Percentiles rank a stretch among this genome's conserved stretches.
Conservation (phyloP, 495 filamentous ascomycete species). For the Geoglossum glabrum region DNA sequence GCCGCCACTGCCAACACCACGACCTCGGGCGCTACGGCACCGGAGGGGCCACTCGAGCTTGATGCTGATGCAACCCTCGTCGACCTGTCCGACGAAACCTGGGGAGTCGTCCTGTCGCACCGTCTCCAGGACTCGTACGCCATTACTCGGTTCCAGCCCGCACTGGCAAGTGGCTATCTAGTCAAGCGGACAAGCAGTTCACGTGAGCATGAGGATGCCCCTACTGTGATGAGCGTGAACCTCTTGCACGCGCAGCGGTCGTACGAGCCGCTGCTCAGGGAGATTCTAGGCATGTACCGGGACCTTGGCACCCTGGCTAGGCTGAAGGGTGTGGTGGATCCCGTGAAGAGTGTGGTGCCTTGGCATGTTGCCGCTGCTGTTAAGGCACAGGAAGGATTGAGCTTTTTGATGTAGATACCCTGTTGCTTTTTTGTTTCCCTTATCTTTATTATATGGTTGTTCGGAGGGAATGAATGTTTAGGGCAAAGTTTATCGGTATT, state of each 20-base stretch:
- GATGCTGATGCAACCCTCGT: conserved; percentile 57
- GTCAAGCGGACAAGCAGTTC: conserved; percentile 50
- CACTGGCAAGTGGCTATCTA: conserved; percentile 53
- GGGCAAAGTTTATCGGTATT: too few species aligned
- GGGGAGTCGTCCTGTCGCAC: conserved; percentile 54
- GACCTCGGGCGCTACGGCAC: conserved; percentile 28
- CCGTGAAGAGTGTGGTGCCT: conserved; percentile 44
- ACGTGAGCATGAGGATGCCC: conserved; percentile 35
- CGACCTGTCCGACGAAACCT: conserved; percentile 63
- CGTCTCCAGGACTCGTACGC: conserved; percentile 47
- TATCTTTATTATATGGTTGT: too few species aligned
- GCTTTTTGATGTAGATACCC: conserved; percentile 28
- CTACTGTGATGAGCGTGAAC: conserved; percentile 43
- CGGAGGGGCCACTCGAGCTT: conserved; percentile 22
- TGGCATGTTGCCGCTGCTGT: conserved; percentile 75
- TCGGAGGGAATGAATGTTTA: too few species aligned
- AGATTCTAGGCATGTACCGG: conserved; percentile 55
- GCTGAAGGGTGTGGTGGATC: conserved; percentile 41
- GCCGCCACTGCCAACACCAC: conserved; percentile 28
- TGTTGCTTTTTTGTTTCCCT: background rate
- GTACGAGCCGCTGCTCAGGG: conserved; percentile 42
- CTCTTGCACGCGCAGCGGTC: conserved; percentile 33
- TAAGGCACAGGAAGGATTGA: conserved; percentile 38
- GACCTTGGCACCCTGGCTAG: conserved; percentile 55
- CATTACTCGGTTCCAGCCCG: conserved; percentile 39